phyloP scores from a whole-genome alignment of 163 green algal genomes.

The Prototheca wickerhamii region DNA sequence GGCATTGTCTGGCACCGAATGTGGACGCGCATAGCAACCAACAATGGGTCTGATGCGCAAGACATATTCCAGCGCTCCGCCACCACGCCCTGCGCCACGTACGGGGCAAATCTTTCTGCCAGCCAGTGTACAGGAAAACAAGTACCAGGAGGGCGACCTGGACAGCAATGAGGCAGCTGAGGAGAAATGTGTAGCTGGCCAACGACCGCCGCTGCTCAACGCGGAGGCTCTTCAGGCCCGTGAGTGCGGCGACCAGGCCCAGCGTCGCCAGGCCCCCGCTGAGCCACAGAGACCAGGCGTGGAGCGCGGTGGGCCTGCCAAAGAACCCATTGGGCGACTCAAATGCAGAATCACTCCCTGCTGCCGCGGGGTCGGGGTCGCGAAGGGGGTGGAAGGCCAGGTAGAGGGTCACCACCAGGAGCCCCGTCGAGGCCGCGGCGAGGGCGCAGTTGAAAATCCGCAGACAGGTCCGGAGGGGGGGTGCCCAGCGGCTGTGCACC shows the following conservation, averaged over 20 bases:
- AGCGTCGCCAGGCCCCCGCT: neutral
- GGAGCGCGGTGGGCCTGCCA: too few relatives aligned
- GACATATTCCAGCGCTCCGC: neutral
- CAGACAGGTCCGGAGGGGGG: constrained; percentile 2
- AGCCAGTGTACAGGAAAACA: constrained; percentile 2
- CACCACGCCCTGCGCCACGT: neutral
- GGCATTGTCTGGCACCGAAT: too few relatives aligned
- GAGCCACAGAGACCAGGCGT: constrained; percentile 5
- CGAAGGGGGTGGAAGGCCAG: neutral
- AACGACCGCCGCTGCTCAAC: neutral
- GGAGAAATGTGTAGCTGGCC: neutral
- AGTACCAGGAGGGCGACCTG: constrained; percentile 3
- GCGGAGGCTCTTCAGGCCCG: neutral
- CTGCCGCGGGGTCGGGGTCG: neutral
- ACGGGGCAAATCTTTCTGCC: neutral
- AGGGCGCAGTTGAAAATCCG: constrained; percentile 1
- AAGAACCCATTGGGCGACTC: too few relatives aligned
- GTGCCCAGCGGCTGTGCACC: neutral
- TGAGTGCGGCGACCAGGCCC: neutral
- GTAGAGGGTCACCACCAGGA: neutral
- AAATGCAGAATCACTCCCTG: too few relatives aligned
- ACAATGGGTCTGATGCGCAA: too few relatives aligned
- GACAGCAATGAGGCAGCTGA: neutral
- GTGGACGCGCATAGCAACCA: too few relatives aligned
- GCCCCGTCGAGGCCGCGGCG: neutral